phyloP scores from a whole-genome alignment of 441 rosid species.

The Breynia disticha region DNA sequence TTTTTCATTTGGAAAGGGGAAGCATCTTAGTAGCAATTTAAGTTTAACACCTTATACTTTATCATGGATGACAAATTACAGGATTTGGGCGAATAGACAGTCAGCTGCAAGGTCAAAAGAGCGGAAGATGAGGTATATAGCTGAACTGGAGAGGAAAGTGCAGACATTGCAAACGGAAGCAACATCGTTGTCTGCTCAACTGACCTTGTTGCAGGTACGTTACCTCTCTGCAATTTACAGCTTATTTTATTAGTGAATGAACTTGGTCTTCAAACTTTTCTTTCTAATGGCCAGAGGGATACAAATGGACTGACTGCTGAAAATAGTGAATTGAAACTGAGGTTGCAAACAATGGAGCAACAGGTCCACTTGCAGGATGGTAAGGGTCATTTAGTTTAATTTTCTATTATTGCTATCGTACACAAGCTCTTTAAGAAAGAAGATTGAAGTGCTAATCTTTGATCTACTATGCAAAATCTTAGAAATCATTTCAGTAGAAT shows the following conservation, averaged over 20 bases:
- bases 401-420: no score
- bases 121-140: slow-evolving; percentile 94
- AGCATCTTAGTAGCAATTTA: no score
- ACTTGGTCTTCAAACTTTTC: neutral
- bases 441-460: no score
- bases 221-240: neutral
- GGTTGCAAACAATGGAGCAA: slow-evolving; percentile 93
- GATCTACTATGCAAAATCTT: no score
- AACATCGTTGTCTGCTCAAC: slow-evolving; percentile 88
- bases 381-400: slow-evolving; percentile 21
- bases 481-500: no score
- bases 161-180: slow-evolving; percentile 97
- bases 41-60: neutral
- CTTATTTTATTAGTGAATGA: neutral
- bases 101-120: slow-evolving; percentile 99
- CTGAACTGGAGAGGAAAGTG: slow-evolving; percentile 95
- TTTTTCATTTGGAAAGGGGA: no score
- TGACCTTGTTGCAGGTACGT: slow-evolving; percentile 76
- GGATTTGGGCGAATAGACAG: slow-evolving; percentile 99
- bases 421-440: no score
- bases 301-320: slow-evolving; percentile 85
- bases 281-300: slow-evolving; percentile 65
- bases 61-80: slow-evolving; percentile 10
- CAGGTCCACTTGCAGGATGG: slow-evolving; percentile 98
- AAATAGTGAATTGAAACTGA: slow-evolving; percentile 88